Evolutionary conservation across 495 filamentous ascomycete species (phyloP).

Genomic region (Hypoxylon lenormandii): DNA sequence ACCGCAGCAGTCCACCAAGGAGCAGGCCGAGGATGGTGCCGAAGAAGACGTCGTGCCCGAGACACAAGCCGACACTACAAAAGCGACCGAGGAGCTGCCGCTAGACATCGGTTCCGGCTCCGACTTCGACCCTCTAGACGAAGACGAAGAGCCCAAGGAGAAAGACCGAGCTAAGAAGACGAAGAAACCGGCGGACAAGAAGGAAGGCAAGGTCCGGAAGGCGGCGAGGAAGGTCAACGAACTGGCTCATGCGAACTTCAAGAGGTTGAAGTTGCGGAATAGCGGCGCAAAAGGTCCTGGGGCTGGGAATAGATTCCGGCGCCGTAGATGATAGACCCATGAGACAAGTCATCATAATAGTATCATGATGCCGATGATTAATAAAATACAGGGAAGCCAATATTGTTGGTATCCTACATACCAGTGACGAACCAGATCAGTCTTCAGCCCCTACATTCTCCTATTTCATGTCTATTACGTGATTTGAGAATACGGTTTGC

Average conservation of each 20-base stretch:
- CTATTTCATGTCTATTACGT: too few relatives aligned
- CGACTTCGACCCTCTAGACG: conserved; percentile 35
- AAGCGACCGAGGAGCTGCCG: conserved; percentile 27
- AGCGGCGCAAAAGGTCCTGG: conserved; percentile 64
- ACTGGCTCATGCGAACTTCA: conserved; percentile 83
- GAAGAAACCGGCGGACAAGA: conserved; percentile 50
- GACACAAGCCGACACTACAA: conserved; percentile 56
- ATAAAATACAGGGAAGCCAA: background rate
- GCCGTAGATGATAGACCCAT: conserved; percentile 52
- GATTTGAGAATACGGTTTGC: too few relatives aligned
- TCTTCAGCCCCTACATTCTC: too few relatives aligned
- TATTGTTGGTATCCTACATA: too few relatives aligned
- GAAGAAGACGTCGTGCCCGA: conserved; percentile 56
- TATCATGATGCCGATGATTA: background rate
- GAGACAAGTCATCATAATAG: background rate
- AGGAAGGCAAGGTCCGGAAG: conserved; percentile 68
- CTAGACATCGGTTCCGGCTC: conserved; percentile 43
- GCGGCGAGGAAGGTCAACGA: conserved; percentile 75
- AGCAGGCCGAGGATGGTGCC: conserved; percentile 29
- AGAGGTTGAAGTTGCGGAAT: conserved; percentile 81
- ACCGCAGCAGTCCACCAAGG: conserved; percentile 52
- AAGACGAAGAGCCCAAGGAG: conserved; percentile 55
- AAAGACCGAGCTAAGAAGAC: conserved; percentile 50
- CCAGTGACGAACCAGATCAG: too few relatives aligned
- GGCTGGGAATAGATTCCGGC: conserved; percentile 63